These are phyloP conservation scores for Xylaria sp. DNA, from an alignment of 2,329 filamentous ascomycete genomes.

Conservation along the genomic window DNA sequence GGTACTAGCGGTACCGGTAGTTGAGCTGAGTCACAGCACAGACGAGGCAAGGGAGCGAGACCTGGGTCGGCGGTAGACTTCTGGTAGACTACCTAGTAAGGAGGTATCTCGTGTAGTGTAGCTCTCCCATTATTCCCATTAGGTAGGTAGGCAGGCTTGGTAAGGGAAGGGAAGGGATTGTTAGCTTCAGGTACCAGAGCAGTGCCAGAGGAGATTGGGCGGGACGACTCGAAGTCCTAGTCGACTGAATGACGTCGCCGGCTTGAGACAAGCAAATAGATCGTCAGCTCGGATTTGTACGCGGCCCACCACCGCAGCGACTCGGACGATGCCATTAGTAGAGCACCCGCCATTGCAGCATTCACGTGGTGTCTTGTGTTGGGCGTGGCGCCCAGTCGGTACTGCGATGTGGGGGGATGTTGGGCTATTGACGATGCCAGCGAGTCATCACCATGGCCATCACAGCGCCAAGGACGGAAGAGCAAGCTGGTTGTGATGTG, in stretches of 20 bases:
- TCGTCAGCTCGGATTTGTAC: neutral
- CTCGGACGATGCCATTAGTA: neutral
- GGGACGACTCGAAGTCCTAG: neutral
- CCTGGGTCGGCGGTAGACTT: too few species aligned
- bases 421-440: constrained; percentile 8
- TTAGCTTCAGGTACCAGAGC: constrained; percentile 16
- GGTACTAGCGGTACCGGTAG: neutral
- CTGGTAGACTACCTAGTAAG: too few species aligned
- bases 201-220: neutral
- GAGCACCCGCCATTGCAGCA: neutral
- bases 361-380: constrained; percentile 7
- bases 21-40: constrained; percentile 12
- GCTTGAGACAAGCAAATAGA: neutral
- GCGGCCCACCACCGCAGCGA: neutral
- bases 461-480: constrained; percentile 1
- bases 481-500: neutral
- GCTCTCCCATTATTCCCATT: constrained; percentile 7
- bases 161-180: neutral
- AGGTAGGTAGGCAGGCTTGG: constrained; percentile 6
- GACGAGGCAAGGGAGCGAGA: too few species aligned
- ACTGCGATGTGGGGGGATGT: neutral
- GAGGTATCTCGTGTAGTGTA: too few species aligned
- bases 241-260: constrained; percentile 16
- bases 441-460: constrained; percentile 10
- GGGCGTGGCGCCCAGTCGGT: constrained; percentile 4